Evolutionary conservation across 495 filamentous ascomycete species (phyloP).

Genomic region (Penicilliopsis zonata): DNA sequence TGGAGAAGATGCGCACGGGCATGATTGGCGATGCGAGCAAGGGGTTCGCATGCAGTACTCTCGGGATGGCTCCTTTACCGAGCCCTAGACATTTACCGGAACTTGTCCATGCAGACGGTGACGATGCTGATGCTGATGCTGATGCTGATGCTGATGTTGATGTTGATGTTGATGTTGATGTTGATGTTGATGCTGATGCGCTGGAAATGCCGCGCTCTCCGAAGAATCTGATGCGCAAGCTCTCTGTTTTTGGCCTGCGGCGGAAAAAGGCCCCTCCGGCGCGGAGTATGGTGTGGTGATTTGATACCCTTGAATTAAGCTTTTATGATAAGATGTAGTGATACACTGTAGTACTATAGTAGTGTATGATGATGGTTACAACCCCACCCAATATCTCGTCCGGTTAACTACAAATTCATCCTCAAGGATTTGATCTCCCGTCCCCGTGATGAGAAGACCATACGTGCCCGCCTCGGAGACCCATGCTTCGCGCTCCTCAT

Average conservation of each 20-base stretch:
- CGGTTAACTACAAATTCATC: slow-evolving; percentile 38
- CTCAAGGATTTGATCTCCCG: slow-evolving; percentile 26
- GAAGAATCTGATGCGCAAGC: neutral
- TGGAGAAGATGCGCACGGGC: slow-evolving; percentile 16
- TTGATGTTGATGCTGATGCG: neutral
- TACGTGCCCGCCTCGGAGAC: slow-evolving; percentile 68
- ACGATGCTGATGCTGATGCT: neutral
- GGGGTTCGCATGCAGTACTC: neutral
- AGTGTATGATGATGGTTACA: too few relatives aligned
- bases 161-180: neutral
- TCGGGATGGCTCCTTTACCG: neutral
- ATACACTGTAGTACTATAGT: too few relatives aligned
- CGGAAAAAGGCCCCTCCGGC: neutral
- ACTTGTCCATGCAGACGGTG: neutral
- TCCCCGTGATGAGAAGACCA: slow-evolving; percentile 50
- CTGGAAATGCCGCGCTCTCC: neutral
- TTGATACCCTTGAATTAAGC: too few relatives aligned
- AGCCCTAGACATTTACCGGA: too few relatives aligned
- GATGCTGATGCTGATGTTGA: neutral
- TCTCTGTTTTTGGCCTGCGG: neutral
- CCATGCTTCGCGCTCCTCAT: slow-evolving; percentile 58
- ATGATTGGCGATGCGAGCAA: neutral
- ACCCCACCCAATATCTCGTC: slow-evolving; percentile 45
- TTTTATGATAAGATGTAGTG: too few relatives aligned
- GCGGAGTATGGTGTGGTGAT: too few relatives aligned